Evolutionary conservation across 2,329 filamentous ascomycete genomes (phyloP).

Genomic region (Stachybotrys echinatus): DNA sequence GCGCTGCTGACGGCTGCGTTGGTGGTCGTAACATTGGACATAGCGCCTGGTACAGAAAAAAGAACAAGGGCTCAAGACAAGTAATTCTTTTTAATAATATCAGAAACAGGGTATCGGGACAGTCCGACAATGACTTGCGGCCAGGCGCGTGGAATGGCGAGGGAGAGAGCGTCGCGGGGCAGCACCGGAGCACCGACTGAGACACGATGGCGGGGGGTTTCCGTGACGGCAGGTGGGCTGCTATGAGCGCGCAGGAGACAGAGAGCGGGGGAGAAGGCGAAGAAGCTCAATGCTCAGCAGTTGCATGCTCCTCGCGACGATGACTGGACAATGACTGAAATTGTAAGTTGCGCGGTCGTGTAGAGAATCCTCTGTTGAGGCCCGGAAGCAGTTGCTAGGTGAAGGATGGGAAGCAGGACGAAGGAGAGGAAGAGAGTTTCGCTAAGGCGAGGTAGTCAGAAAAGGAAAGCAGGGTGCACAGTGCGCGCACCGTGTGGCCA

Average conservation of each 20-base stretch:
- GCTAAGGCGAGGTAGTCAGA: neutral
- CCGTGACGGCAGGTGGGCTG: neutral
- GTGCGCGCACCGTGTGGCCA: neutral
- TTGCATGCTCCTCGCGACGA: neutral
- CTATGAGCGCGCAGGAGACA: neutral
- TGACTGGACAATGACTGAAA: neutral
- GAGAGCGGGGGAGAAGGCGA: neutral
- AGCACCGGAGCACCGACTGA: neutral
- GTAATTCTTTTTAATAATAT: slow-evolving; percentile 11
- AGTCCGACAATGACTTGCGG: slow-evolving; percentile 8
- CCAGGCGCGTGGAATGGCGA: slow-evolving; percentile 4
- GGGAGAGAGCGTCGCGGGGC: slow-evolving; percentile 1
- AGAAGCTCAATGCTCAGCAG: neutral
- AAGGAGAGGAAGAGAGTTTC: slow-evolving; percentile 1
- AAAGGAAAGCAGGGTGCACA: neutral
- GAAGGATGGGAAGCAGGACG: neutral
- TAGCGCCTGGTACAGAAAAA: slow-evolving; percentile 11
- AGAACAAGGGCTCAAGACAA: slow-evolving; percentile 4
- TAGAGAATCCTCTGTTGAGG: neutral
- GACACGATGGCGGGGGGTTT: slow-evolving; percentile 2
- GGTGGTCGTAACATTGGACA: slow-evolving; percentile 29
- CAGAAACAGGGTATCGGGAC: slow-evolving; percentile 12
- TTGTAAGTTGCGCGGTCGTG: neutral
- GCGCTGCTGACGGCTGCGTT: slow-evolving; percentile 17
- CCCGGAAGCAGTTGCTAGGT: slow-evolving; percentile 1